These are phyloP conservation scores for Liquidambar formosana DNA, from an alignment of 164 flowering plant species.

Conservation along the genomic window DNA sequence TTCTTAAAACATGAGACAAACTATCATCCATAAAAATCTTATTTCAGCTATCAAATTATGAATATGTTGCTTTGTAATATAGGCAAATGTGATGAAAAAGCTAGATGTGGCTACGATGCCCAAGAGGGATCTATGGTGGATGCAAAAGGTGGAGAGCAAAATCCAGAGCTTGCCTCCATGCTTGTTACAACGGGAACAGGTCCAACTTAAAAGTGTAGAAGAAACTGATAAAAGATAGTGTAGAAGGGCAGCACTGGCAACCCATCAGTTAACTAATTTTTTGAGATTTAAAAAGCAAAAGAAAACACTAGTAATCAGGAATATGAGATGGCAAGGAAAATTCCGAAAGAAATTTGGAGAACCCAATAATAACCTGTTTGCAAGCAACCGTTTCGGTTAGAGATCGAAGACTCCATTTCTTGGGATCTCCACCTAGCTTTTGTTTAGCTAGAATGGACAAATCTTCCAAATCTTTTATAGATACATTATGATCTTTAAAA, in stretches of 20 bases:
- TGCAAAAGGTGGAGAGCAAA: background rate
- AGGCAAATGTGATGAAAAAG: too few relatives aligned
- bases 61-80: too few relatives aligned
- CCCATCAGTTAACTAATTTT: background rate
- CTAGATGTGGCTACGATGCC: background rate
- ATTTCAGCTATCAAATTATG: too few relatives aligned
- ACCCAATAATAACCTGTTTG: constrained; percentile 47
- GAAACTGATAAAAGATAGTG: too few relatives aligned
- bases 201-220: background rate
- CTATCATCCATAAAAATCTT: too few relatives aligned
- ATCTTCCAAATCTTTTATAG: constrained; percentile 52
- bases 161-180: background rate
- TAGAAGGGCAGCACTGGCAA: too few relatives aligned
- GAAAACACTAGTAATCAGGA: background rate
- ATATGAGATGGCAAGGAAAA: background rate
- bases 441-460: constrained; percentile 64
- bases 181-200: background rate
- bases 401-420: constrained; percentile 64
- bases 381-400: constrained; percentile 55
- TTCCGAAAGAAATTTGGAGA: background rate
- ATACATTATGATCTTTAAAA: constrained; percentile 59
- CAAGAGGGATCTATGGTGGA: background rate
- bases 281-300: background rate
- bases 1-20: too few relatives aligned
- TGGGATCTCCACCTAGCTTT: constrained; percentile 53